Conservation (phyloP, 352 stramenopile genomes). For the Stramenopiles sp. region DNA sequence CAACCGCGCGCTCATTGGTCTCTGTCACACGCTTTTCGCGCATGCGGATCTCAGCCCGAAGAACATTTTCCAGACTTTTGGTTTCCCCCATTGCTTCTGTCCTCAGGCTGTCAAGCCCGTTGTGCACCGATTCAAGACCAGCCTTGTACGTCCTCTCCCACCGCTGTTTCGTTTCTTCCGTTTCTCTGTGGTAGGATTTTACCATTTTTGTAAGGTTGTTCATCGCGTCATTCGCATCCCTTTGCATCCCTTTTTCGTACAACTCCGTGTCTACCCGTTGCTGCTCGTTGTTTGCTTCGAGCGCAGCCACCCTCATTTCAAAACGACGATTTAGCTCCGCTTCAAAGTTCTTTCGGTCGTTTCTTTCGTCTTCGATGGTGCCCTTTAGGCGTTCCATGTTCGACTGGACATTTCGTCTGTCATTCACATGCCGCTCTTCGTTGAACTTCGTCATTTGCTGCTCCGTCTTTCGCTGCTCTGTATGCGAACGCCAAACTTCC, state of each 20-base stretch:
- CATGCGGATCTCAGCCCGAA: not conserved
- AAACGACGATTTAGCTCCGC: not conserved
- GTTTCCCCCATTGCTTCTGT: not conserved
- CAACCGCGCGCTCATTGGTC: not conserved
- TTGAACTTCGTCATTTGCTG: not conserved
- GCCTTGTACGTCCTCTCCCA: not conserved
- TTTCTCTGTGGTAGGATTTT: not conserved
- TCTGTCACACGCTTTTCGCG: not conserved
- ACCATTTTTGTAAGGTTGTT: not conserved
- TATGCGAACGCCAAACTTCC: not conserved
- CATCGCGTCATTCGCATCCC: not conserved
- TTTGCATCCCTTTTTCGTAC: conserved; percentile 1
- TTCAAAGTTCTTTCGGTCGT: not conserved
- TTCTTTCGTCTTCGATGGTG: not conserved
- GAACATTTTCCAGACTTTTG: not conserved
- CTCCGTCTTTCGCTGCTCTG: not conserved
- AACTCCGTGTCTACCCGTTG: not conserved
- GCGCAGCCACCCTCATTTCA: not conserved
- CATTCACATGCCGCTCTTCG: not conserved
- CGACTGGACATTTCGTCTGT: not conserved
- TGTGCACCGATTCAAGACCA: not conserved
- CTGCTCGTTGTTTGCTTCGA: not conserved
- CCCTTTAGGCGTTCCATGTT: not conserved
- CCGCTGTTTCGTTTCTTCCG: not conserved
- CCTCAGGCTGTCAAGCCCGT: not conserved